Evolutionary conservation across 176 grass and related monocot species (phyloP), one percentile per base, ranked within the genome.

Genomic region (Pharus latifolius): DNA sequence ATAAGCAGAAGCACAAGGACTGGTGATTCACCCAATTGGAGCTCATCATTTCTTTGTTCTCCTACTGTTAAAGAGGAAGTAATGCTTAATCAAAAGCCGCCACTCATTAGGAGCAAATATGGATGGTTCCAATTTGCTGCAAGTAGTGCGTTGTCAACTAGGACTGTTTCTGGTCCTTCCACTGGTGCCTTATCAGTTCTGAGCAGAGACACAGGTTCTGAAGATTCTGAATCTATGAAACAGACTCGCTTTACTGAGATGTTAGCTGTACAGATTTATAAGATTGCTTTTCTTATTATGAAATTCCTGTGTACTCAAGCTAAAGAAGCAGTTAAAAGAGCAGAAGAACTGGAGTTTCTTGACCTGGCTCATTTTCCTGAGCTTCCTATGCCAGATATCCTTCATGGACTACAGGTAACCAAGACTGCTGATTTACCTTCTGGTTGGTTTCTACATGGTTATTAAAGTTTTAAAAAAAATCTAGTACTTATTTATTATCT

Each of bases 311-410:
- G 95, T 67, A 82, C 75, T 69, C 87, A 93, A 85, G 87, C 95
- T 58, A 89, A 93, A 54, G 70, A 56, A 53, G 90, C 87, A 80
- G 81, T 82, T 43, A 87, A 80, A 70, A 90, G 87, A 59, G 84
- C 90, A 28, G 89, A 83, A 50, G 95, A 93, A 41, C 47, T 98
- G 25, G 89, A 87, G 38, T 98, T 98, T 64, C 58, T 98, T 72
- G 95, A 93, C 69, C 87, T 85, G 46, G 86, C 82, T 38, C 73
- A 85, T 70, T 86, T 93, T 78, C 95, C 95, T 76, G 89, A 98
- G 63, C 83, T 98, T 83, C 90, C 90, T 32, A 91, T 87, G 70
- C 95, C 95, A 50, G 89, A 98, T 56, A 93, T 93, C 83, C 82
- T 98, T 74, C 87, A 98, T 58, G 84, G 88, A 61, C 86, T 93